Evolutionary conservation across 75 land plant genomes (phyloP).

Genomic region (Selaginella moellendorffii): DNA sequence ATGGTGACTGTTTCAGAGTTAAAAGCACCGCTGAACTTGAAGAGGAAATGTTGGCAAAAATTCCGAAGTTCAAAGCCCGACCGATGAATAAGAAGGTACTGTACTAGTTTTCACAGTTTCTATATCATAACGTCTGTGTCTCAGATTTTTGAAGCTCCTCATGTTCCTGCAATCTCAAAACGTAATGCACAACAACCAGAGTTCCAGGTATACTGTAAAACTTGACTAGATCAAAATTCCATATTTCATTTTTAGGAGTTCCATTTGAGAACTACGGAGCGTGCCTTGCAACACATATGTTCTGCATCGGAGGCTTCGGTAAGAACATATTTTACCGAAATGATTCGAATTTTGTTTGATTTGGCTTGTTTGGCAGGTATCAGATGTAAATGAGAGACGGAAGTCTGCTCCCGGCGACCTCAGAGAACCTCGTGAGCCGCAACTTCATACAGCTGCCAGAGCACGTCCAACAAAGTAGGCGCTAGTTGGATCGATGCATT

Average conservation of each 20-base stretch:
- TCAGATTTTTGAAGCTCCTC: constrained; percentile 77
- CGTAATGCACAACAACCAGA: constrained; percentile 53
- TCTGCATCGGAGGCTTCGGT: constrained; percentile 11
- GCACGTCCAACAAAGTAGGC: constrained; percentile 64
- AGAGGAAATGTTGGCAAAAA: constrained; percentile 90
- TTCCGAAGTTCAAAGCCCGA: constrained; percentile 90
- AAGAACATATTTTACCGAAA: not conserved
- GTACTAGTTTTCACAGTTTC: not conserved
- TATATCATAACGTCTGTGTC: not conserved
- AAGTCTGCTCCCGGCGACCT: constrained; percentile 36
- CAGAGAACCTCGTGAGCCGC: constrained; percentile 59
- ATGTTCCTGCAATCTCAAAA: constrained; percentile 41
- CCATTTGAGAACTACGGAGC: constrained; percentile 70
- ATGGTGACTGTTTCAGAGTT: constrained; percentile 37
- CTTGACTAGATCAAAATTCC: too few relatives aligned
- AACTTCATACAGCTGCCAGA: constrained; percentile 57
- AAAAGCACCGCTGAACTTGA: constrained; percentile 87
- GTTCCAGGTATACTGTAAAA: constrained; percentile 84
- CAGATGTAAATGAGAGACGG: constrained; percentile 14
- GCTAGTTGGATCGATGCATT: not conserved
- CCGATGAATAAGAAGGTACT: constrained; percentile 90
- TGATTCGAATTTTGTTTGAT: not conserved
- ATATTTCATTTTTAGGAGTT: constrained; percentile 47
- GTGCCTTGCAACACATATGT: constrained; percentile 50
- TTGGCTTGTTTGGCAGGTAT: constrained; percentile 5